A percentile compares a stretch with the other conserved stretches of the same genome.
phyloP scores from a whole-genome alignment of 2,329 filamentous ascomycete genomes.

The Remersonia thermophila region DNA sequence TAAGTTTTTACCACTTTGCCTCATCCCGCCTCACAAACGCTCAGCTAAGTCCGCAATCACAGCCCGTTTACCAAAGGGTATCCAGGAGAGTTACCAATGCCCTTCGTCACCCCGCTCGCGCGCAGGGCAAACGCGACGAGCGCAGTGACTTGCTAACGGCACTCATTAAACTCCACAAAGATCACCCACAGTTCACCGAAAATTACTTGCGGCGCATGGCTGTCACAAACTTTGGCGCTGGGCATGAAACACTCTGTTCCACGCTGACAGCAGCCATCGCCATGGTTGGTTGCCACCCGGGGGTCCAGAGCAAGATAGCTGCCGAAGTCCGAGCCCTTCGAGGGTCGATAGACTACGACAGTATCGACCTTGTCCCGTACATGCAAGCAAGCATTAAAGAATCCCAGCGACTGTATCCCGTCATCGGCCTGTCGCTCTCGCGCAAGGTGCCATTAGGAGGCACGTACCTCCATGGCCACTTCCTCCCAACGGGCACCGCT shows the following conservation, averaged over 20 bases:
- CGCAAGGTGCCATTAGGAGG: slow-evolving; percentile 30
- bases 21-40: not conserved
- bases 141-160: slow-evolving; percentile 33
- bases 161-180: slow-evolving; percentile 32
- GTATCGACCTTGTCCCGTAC: slow-evolving; percentile 20
- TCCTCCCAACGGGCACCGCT: slow-evolving; percentile 32
- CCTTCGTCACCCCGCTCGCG: not conserved
- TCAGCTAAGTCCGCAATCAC: not conserved
- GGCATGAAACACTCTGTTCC: slow-evolving; percentile 42
- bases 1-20: slow-evolving; percentile 17
- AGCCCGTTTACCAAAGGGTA: slow-evolving; percentile 21
- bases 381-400: slow-evolving; percentile 38
- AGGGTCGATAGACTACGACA: slow-evolving; percentile 15
- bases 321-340: slow-evolving; percentile 18
- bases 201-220: slow-evolving; percentile 38
- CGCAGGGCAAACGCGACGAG: slow-evolving; percentile 14
- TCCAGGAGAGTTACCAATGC: slow-evolving; percentile 15
- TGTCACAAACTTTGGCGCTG: slow-evolving; percentile 43
- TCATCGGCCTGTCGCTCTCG: slow-evolving; percentile 39
- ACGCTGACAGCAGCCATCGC: slow-evolving; percentile 37
- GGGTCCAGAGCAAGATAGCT: slow-evolving; percentile 22
- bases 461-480: slow-evolving; percentile 26
- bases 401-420: slow-evolving; percentile 37
- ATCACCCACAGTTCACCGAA: slow-evolving; percentile 34
- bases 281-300: slow-evolving; percentile 30